phyloP scores from a whole-genome alignment of 2,329 filamentous ascomycete genomes.

The Raffaelea deltoideospora region DNA sequence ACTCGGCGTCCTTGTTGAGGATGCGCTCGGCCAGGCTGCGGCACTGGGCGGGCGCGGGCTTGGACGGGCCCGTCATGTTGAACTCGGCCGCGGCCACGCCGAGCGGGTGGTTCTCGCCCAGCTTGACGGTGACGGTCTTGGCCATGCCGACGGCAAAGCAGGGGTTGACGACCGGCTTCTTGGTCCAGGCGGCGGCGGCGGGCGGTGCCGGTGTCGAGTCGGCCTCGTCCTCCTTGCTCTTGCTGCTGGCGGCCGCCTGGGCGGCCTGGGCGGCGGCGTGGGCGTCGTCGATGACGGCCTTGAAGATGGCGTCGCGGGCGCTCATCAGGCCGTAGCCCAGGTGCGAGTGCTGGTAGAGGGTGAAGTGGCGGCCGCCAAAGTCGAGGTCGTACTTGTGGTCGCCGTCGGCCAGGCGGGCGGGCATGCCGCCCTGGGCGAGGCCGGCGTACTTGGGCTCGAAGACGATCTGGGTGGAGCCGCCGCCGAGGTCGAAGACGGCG shows the following conservation, averaged over 20 bases:
- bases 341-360: slow-evolving; percentile 95
- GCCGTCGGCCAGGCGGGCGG: slow-evolving; percentile 68
- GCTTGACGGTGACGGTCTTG: slow-evolving; percentile 56
- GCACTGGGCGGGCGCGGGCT: slow-evolving; percentile 69
- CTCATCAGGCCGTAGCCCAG: slow-evolving; percentile 94
- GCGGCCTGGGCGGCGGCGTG: slow-evolving; percentile 40
- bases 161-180: slow-evolving; percentile 60
- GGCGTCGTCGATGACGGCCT: slow-evolving; percentile 56
- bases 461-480: slow-evolving; percentile 95
- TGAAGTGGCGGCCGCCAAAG: slow-evolving; percentile 77
- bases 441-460: slow-evolving; percentile 89
- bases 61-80: slow-evolving; percentile 74
- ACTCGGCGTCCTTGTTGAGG: slow-evolving; percentile 71
- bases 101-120: slow-evolving; percentile 51
- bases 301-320: slow-evolving; percentile 76
- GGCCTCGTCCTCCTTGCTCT: slow-evolving; percentile 56
- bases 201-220: slow-evolving; percentile 36
- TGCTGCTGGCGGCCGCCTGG: slow-evolving; percentile 33
- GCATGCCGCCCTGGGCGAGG: slow-evolving; percentile 60
- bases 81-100: slow-evolving; percentile 47
- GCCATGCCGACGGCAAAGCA: slow-evolving; percentile 73
- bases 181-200: slow-evolving; percentile 49
- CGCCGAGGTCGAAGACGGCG: slow-evolving; percentile 89
- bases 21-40: slow-evolving; percentile 82
- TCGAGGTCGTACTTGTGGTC: slow-evolving; percentile 91